Base-by-base conservation (phyloP, 2,329 filamentous ascomycete species). In the Fusarium piperis region DNA sequence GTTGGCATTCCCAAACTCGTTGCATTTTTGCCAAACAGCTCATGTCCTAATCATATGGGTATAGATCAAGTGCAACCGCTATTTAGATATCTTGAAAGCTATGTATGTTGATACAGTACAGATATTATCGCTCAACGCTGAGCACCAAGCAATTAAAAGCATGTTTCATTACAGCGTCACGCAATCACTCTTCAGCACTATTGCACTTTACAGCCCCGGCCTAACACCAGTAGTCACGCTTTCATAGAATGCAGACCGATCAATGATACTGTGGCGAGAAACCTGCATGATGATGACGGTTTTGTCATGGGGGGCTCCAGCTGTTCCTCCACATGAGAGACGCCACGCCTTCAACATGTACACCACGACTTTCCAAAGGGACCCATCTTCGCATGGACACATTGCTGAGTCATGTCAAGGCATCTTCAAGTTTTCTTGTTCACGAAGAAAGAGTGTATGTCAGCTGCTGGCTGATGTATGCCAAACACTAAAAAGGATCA, bases 381-480 rank as follows among this genome's bases (percentile, higher is more conserved):
- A n/a, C n/a, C n/a, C n/a, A n/a, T n/a, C n/a, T n/a, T n/a, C n/a
- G n/a, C n/a, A n/a, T 9, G 7, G 10, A 44, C 4, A 44, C 1
- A 36, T 38, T n/a, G 1, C 4, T 10, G 0, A 26, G 4, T 11
- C 16, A 2, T 8, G 9, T 16, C 15, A 46, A 15, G 7, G 1
- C 1, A 0, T 5, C 4, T 15, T 23, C 12, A 1, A 3, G 0
- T 23, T 23, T 48, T 3, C 16, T 48, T 2, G 6, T 30, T 9
- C 0, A 12, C 23, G 6, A 13, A 18, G 44, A 30, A 30, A 30
- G 1, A 11, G 11, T 3, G 11, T 0, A 6, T 12, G 1, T 5
- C 10, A 7, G 3, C 6, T 30, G 2, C 5, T 30, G 13, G 16
- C 8, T 30, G 16, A 46, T 11, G 23, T 3, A 2, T 18, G 1